A percentile compares a stretch with the other conserved stretches of the same genome.
These are phyloP conservation scores for Chimonanthus praecox DNA, from an alignment of 164 flowering plant genomes.

Conservation along the genomic window DNA sequence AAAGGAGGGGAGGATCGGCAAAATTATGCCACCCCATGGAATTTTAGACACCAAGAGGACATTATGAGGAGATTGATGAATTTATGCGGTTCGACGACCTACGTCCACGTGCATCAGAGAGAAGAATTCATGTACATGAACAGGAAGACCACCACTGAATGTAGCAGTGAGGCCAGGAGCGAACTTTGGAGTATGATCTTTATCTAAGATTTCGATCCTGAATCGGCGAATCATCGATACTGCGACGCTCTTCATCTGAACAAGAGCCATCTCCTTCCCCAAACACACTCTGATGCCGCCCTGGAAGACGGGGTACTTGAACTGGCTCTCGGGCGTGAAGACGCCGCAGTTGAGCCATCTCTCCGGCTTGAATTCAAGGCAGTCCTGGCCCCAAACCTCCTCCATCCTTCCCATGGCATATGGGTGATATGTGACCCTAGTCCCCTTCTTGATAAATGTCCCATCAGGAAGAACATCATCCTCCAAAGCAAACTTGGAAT, in stretches of 20 bases:
- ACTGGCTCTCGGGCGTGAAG: conserved; percentile 34
- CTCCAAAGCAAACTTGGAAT: conserved; percentile 44
- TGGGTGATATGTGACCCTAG: conserved; percentile 67
- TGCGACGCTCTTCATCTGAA: conserved; percentile 51
- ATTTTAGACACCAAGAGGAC: too few relatives aligned
- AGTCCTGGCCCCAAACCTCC: conserved; percentile 63
- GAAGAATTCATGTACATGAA: conserved; percentile 6
- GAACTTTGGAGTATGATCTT: conserved; percentile 26
- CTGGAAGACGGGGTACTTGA: conserved; percentile 67
- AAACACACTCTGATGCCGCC: conserved; percentile 62
- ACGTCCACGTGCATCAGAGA: too few relatives aligned
- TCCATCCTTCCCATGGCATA: conserved; percentile 86
- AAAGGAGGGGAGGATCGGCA: too few relatives aligned
- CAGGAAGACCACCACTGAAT: conserved; percentile 57
- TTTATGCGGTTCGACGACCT: too few relatives aligned
- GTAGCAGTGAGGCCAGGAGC: conserved; percentile 69
- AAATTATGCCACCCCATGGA: too few relatives aligned
- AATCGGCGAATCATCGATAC: conserved; percentile 39
- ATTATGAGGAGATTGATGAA: too few relatives aligned
- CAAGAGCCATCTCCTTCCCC: conserved; percentile 62
- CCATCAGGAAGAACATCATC: conserved; percentile 72
- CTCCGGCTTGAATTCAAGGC: conserved; percentile 58
- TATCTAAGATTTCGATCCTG: conserved; percentile 23
- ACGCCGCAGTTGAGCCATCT: conserved; percentile 49
- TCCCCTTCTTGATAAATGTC: conserved; percentile 41